Evolutionary conservation across 169 alveolate species (phyloP), one percentile per base, ranked within the genome.

Genomic region (Ichthyophthirius multifiliis): DNA sequence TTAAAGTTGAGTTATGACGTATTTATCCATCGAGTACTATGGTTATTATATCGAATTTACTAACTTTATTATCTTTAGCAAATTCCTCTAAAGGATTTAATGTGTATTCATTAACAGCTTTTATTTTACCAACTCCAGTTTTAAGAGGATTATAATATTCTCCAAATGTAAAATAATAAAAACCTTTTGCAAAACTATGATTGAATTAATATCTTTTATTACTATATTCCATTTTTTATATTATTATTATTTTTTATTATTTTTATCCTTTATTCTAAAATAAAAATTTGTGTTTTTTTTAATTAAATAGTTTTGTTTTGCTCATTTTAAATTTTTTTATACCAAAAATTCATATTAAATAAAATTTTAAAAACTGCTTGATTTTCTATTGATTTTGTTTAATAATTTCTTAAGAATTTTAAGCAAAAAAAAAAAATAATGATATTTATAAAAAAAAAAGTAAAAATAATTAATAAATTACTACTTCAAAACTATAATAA

Each of bases 41-140:
- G 31, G 71, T 55, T 1, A 55, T 15, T 4, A 55, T 55, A 55
- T 55, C 71, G 13, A 20, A 55, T 3, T 55, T 55, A 10, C 18
- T 55, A 23, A 27, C 43, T 7, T 27, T 27, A 55, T 27, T 55
- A 27, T 55, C 31, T 27, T 55, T 55, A 10, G 43, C 71, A 20
- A 55, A 55, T 5, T 55, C 71, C 13, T 55, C 71, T 55, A 27
- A 55, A 10, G 71, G 71, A 27, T 55, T 55, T 39, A 55, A 55
- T 23, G 9, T 10, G 15, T 55, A 55, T 55, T 55, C 71, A 55
- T 55, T 55, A 5, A 55, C 71, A 20, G 71, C 71, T 55, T 55
- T 55, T 27, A 55, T 55, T 55, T 39, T 55, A 55, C 71, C 71
- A 27, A 55, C 71, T 20, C 71, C 71, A 34, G 31, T 55, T 23